A percentile compares a stretch with the other conserved stretches of the same genome.
These are phyloP conservation scores for Ganoderma multipileum DNA, from an alignment of 1,284 basidiomycete species.

Conservation along the genomic window DNA sequence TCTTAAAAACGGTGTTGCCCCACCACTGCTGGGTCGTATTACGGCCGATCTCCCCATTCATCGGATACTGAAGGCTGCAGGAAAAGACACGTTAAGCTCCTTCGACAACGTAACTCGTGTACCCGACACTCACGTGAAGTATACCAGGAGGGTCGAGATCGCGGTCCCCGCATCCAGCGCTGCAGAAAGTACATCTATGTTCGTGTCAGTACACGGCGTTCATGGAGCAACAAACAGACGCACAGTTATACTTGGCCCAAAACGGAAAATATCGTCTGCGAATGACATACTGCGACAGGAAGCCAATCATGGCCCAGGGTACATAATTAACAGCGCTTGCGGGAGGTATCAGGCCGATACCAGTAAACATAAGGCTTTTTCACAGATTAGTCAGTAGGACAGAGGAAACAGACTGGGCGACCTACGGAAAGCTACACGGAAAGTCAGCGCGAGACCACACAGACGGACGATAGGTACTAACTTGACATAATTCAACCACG, in stretches of 20 bases:
- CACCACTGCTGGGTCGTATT: conserved; percentile 47
- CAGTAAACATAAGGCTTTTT: conserved; percentile 42
- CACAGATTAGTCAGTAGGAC: conserved; percentile 8
- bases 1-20: conserved; percentile 49
- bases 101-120: neutral
- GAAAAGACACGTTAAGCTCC: neutral
- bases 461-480: conserved; percentile 30
- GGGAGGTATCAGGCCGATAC: conserved; percentile 46
- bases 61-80: conserved; percentile 49
- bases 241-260: conserved; percentile 57
- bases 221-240: conserved; percentile 12
- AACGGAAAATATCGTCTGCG: conserved; percentile 46
- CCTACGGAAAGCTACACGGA: conserved; percentile 34
- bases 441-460: neutral
- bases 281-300: conserved; percentile 51
- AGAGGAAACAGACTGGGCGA: neutral
- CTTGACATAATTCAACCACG: conserved; percentile 52
- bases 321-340: conserved; percentile 53
- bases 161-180: conserved; percentile 58
- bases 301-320: conserved; percentile 46
- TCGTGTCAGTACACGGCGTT: neutral
- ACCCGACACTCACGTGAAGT: conserved; percentile 46
- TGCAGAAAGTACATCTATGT: conserved; percentile 55
- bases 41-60: conserved; percentile 50
- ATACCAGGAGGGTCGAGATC: conserved; percentile 50